Evolutionary conservation across 1,139 yeast genomes (phyloP).

Genomic region (Lodderomyces jiufengensis): DNA sequence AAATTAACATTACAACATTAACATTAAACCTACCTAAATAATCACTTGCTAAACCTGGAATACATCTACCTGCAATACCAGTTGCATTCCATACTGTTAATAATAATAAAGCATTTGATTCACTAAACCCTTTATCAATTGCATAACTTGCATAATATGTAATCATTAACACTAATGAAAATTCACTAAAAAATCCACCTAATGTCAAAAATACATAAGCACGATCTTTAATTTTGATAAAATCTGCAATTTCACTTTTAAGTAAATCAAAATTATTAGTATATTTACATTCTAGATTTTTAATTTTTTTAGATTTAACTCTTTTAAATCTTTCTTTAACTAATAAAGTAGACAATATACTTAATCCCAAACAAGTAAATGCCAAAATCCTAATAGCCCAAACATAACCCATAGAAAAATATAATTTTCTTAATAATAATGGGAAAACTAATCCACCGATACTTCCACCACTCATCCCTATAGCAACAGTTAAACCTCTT

Average conservation of each 20-base stretch:
- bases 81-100: slow-evolving; percentile 39
- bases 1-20: slow-evolving; percentile 33
- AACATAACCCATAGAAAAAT: slow-evolving; percentile 49
- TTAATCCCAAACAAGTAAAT: slow-evolving; percentile 42
- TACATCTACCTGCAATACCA: slow-evolving; percentile 37
- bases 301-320: slow-evolving; percentile 3
- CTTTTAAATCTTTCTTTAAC: slow-evolving; percentile 45
- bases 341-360: slow-evolving; percentile 35
- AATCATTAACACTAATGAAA: slow-evolving; percentile 49
- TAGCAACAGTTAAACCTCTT: slow-evolving; percentile 33
- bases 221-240: slow-evolving; percentile 14
- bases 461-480: slow-evolving; percentile 62
- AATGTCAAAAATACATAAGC: slow-evolving; percentile 24
- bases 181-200: slow-evolving; percentile 50
- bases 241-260: neutral
- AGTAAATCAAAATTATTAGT: neutral
- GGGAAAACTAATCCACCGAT: slow-evolving; percentile 64
- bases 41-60: slow-evolving; percentile 40
- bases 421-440: slow-evolving; percentile 51
- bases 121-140: slow-evolving; percentile 36
- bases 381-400: slow-evolving; percentile 64
- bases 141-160: slow-evolving; percentile 46
- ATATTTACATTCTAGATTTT: neutral
- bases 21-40: slow-evolving; percentile 37
- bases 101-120: slow-evolving; percentile 33